Percentiles rank a stretch among this genome's conserved stretches.
Conservation (phyloP, 2,329 filamentous ascomycete genomes). For the Fusarium buharicum region DNA sequence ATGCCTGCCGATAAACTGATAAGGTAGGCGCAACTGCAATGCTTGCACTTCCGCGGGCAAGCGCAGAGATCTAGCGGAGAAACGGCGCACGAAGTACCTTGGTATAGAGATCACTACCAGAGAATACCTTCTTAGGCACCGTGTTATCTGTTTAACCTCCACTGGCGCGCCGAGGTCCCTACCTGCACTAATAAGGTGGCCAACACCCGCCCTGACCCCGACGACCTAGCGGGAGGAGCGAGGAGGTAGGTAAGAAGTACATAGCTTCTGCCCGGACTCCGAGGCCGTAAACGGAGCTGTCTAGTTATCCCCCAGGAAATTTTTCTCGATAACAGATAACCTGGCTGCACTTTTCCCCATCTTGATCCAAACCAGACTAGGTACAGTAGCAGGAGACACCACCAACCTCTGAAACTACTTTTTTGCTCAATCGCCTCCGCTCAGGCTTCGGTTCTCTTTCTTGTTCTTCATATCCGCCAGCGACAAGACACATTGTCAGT, state of each 20-base stretch:
- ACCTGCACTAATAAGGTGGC: not conserved
- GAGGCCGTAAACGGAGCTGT: constrained; percentile 53
- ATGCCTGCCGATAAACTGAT: constrained; percentile 4
- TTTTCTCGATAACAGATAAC: constrained; percentile 45
- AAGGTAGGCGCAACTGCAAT: not conserved
- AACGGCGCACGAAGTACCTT: constrained; percentile 3
- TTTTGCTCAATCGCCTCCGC: constrained; percentile 39
- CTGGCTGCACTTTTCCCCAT: constrained; percentile 35
- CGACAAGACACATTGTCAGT: constrained; percentile 6
- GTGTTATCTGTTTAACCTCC: not conserved
- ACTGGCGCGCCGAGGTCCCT: constrained; percentile 1
- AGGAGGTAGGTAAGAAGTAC: constrained; percentile 6
- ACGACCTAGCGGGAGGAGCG: constrained; percentile 2
- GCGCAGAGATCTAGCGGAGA: constrained; percentile 1
- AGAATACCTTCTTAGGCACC: not conserved
- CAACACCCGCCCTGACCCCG: not conserved
- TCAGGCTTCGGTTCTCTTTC: constrained; percentile 25
- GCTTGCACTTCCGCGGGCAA: constrained; percentile 15
- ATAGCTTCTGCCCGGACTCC: constrained; percentile 47
- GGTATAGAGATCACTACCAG: not conserved
- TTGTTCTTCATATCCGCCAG: constrained; percentile 11
- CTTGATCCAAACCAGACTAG: constrained; percentile 18
- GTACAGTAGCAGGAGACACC: too few species aligned
- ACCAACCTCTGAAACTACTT: constrained; percentile 23
- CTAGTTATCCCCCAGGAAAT: constrained; percentile 43